A percentile compares a stretch with the other conserved stretches of the same genome.
phyloP scores from a whole-genome alignment of 495 filamentous ascomycete genomes.

The Neurospora sp. region DNA sequence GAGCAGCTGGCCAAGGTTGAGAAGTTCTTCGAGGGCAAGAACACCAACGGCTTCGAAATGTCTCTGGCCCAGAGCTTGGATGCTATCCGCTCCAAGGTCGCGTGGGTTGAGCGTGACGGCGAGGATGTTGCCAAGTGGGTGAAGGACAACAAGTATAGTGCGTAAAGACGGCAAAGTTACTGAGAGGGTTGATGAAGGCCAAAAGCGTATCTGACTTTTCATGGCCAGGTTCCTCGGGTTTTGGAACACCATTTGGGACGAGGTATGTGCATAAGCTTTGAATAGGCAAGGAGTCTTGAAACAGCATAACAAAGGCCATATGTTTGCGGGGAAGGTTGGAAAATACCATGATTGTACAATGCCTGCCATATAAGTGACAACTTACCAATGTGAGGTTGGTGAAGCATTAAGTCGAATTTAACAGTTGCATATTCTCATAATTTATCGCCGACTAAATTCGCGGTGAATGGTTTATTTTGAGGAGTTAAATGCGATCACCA shows the following conservation, averaged over 20 bases:
- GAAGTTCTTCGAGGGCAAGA: constrained; percentile 70
- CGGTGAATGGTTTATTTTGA: background rate
- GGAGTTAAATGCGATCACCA: too few relatives aligned
- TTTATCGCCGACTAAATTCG: background rate
- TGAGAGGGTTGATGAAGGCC: background rate
- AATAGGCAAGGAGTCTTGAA: background rate
- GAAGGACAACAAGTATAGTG: constrained; percentile 26
- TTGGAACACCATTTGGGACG: background rate
- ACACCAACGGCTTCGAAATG: constrained; percentile 64
- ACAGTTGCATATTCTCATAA: background rate
- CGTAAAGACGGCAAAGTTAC: constrained; percentile 5
- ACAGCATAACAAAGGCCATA: background rate
- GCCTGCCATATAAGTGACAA: background rate
- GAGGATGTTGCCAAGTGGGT: constrained; percentile 47
- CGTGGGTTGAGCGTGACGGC: constrained; percentile 48
- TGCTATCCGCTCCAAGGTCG: constrained; percentile 48
- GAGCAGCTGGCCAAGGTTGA: constrained; percentile 67
- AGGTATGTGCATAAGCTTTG: background rate
- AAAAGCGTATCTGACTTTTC: constrained; percentile 9
- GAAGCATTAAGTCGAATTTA: background rate
- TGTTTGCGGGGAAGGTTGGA: background rate
- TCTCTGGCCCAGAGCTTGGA: constrained; percentile 53
- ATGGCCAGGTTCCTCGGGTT: constrained; percentile 2
- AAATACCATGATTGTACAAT: background rate
- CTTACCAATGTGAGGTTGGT: background rate